Evolutionary conservation across 495 filamentous ascomycete species (phyloP), one percentile per base, ranked within the genome.

Genomic region (Aspergillus nidulans): DNA sequence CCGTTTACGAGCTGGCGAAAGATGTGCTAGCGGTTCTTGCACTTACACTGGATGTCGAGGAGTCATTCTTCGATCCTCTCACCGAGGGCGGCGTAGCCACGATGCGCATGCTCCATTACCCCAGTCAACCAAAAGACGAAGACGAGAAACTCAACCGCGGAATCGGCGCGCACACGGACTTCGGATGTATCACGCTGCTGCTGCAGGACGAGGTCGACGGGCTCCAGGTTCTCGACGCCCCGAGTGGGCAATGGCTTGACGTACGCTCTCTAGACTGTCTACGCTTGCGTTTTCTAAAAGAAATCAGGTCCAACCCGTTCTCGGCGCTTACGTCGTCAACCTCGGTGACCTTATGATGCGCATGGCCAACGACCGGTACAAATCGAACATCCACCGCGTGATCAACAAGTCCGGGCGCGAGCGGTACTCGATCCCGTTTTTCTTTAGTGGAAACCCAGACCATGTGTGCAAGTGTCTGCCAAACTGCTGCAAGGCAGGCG

Each of bases 371-470:
- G 79, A 83, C 60, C 73, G 71, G 30, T 69, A 81, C 48, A 80
- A 77, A 53, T 81, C 78, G 9, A 81, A 79, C 23, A 75, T 76
- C 20, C 80, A 81, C 58, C 77, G 78, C 0, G 79, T 83, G 3
- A 76, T 74, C 13, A 70, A 77, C 26, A 78, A 79, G 52, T 65
- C 65, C 0, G 66, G 72, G 4, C 61, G 55, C 10, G 69, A 79
- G 43, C 65, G 81, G 50, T 86, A 86, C 59, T 82, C 79, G 21
- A 85, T 85, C 57, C 81, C 81, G 13, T 86, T 79, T 64, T 86
- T 85, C 63, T 74, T 83, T 39, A 76, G 74, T 34, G 78, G 80
- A 3, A 79, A 85, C 54, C 72, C 73, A 20, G 73, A 81, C 43
- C 72, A 78, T 45, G 56, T 81, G 2, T 79, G 84, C 49, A 70